Evolutionary conservation across 2,329 filamentous ascomycete genomes (phyloP), one percentile per base, ranked within the genome.

Genomic region (Chaetomiaceae sp.): DNA sequence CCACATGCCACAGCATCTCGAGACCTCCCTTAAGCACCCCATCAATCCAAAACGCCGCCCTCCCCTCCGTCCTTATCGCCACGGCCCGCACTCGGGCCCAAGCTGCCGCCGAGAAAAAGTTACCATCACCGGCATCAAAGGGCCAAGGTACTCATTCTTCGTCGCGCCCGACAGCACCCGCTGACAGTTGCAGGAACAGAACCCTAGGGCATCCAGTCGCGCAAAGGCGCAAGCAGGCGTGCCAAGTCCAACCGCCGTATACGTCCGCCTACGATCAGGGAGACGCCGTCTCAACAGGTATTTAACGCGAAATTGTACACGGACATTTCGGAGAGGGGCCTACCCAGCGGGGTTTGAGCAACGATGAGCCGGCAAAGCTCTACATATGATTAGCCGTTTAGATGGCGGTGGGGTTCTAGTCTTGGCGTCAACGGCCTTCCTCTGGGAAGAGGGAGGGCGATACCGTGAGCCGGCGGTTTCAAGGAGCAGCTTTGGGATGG

Each of bases 81-180:
- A 62, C 59, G 54, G 49, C 56, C 51, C 45, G 27, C 33, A 58
- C 53, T 58, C 53, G 53, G 59, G 54, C 58, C 38, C 34, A 37
- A 37, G 11, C 17, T 19, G 34, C 17, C 4, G 34, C 34, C 34
- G 6, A 20, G n/a, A 49, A 15, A 42, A 48, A 36, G 53, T 56
- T 51, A 40, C 42, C 34, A 53, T 58, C 51, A 27, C 51, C 51
- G 48, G 51, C 53, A 42, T 53, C 51, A 58, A 55, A 56, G 36
- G 1, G 51, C 50, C 54, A 54, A 59, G 55, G 57, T 59, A 57
- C 52, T 44, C 54, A 42, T 55, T 52, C 40, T 56, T 54, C 36
- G 54, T 48, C 51, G 45, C 57, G 54, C 20, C 47, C 54, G 54
- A 56, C 25, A 51, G 56, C 47, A 54, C 47, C 37, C 40, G 44